Percentiles rank a stretch among this genome's conserved stretches.
These are phyloP conservation scores for Botrytis sinoallii DNA, from an alignment of 2,329 filamentous ascomycete species.

Conservation along the genomic window DNA sequence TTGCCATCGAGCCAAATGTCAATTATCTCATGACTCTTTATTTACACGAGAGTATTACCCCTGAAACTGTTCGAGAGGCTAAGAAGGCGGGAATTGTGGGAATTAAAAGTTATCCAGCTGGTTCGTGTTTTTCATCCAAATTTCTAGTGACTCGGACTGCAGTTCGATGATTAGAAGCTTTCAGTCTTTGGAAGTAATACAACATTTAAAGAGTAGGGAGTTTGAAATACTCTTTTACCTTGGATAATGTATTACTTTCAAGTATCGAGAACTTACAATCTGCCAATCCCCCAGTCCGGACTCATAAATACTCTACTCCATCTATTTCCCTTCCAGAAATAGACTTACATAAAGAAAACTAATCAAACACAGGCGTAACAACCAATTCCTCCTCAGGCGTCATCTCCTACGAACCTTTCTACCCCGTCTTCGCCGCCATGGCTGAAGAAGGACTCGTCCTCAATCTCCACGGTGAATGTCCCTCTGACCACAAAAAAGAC, in stretches of 20 bases:
- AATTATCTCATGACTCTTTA: constrained; percentile 71
- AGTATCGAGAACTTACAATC: background rate
- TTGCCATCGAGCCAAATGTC: constrained; percentile 58
- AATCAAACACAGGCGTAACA: constrained; percentile 52
- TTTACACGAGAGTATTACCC: constrained; percentile 23
- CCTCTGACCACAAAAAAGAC: constrained; percentile 34
- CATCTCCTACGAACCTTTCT: constrained; percentile 64
- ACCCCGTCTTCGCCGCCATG: constrained; percentile 81
- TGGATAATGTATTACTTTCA: background rate
- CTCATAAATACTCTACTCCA: background rate
- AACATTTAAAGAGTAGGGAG: background rate
- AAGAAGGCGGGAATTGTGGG: constrained; percentile 25
- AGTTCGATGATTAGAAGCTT: background rate
- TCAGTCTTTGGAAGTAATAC: background rate
- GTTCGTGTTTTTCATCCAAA: background rate
- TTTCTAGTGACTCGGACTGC: background rate
- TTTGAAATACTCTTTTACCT: background rate
- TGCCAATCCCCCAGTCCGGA: background rate
- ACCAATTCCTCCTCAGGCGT: constrained; percentile 70
- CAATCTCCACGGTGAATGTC: constrained; percentile 85
- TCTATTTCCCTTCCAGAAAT: constrained; percentile 41
- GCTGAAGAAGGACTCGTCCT: constrained; percentile 76
- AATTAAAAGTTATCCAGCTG: constrained; percentile 26
- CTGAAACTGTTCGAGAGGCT: constrained; percentile 27
- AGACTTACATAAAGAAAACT: constrained; percentile 41